Evolutionary conservation across 352 stramenopile genomes (phyloP).

Genomic region (Phytopythium boreale): DNA sequence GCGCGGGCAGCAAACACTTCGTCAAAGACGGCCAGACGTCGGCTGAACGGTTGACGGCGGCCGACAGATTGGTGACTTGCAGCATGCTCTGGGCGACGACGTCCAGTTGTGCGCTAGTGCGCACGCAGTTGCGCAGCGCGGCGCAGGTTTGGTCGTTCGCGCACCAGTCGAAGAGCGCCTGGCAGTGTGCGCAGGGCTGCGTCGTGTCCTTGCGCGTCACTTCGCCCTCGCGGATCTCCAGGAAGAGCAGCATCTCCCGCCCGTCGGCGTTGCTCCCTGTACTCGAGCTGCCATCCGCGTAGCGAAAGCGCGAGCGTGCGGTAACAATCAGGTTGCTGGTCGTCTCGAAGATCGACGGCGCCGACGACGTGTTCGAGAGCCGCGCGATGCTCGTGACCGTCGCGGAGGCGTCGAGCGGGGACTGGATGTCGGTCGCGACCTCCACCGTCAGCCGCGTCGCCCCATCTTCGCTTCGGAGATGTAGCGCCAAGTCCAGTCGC

Average conservation of each 20-base stretch:
- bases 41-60: slow-evolving; percentile 14
- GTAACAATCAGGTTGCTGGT: slow-evolving; percentile 23
- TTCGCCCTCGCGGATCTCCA: slow-evolving; percentile 31
- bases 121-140: slow-evolving; percentile 31
- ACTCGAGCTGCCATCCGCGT: slow-evolving; percentile 7
- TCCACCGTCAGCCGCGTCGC: slow-evolving; percentile 48
- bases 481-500: slow-evolving; percentile 36
- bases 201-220: slow-evolving; percentile 39
- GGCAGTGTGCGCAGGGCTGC: slow-evolving; percentile 48
- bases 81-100: slow-evolving; percentile 17
- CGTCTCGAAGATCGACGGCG: slow-evolving; percentile 21
- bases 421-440: slow-evolving; percentile 38
- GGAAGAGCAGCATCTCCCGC: slow-evolving; percentile 36
- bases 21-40: slow-evolving; percentile 38
- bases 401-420: slow-evolving; percentile 33
- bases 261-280: slow-evolving; percentile 7
- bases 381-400: slow-evolving; percentile 60
- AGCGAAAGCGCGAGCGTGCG: neutral
- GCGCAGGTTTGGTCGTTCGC: slow-evolving; percentile 32
- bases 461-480: slow-evolving; percentile 42
- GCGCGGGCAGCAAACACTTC: slow-evolving; percentile 23
- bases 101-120: slow-evolving; percentile 15
- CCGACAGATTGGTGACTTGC: neutral
- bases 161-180: slow-evolving; percentile 51
- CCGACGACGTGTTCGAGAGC: slow-evolving; percentile 1